Percentiles rank a stretch among this genome's conserved stretches.
These are phyloP conservation scores for Tricholoma matsutake DNA, from an alignment of 768 basidiomycete genomes.

Conservation along the genomic window DNA sequence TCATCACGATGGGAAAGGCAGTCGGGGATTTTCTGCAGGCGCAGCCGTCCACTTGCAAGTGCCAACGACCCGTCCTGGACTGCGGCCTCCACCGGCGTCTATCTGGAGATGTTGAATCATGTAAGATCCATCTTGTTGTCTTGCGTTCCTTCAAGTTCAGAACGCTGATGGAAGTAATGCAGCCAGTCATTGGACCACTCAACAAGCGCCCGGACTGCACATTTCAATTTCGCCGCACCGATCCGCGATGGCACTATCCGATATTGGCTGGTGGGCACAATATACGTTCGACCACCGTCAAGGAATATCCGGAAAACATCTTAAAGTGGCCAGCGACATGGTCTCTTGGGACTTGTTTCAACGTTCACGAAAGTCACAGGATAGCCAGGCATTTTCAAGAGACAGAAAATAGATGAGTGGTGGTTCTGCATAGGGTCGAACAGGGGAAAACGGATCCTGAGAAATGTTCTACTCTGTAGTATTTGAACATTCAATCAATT, in stretches of 20 bases:
- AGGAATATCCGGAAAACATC: too few species aligned
- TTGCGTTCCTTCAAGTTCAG: neutral
- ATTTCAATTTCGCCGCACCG: too few species aligned
- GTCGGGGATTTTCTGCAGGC: neutral
- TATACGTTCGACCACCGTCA: too few species aligned
- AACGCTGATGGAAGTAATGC: neutral
- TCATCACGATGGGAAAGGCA: neutral
- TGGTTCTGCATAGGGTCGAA: neutral
- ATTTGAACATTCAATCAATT: neutral
- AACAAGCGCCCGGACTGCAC: too few species aligned
- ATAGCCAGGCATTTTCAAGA: too few species aligned
- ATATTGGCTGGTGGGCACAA: neutral
- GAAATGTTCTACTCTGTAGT: neutral
- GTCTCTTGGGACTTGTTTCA: too few species aligned
- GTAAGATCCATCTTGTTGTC: neutral
- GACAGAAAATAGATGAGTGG: too few species aligned
- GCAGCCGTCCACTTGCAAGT: neutral
- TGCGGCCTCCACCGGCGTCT: neutral
- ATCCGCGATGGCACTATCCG: neutral
- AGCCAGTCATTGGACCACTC: neutral
- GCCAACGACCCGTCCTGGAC: neutral
- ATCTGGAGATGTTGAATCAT: neutral
- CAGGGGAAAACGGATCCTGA: neutral
- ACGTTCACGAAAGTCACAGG: too few species aligned
- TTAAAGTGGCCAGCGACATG: too few species aligned